phyloP scores from a whole-genome alignment of 2,329 filamentous ascomycete species.

The Aspergillus pseudonomiae region DNA sequence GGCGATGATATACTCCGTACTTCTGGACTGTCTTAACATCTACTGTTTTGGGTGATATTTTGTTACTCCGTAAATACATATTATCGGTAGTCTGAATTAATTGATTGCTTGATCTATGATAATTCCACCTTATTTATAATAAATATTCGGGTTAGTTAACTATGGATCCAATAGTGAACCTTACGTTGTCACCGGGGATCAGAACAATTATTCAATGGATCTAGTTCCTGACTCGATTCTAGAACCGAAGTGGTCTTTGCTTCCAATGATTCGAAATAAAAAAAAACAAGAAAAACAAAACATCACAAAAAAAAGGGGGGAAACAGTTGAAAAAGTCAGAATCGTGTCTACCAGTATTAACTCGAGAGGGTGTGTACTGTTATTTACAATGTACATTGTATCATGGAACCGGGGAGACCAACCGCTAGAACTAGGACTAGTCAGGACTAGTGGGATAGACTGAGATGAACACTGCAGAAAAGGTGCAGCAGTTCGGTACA shows the following conservation, averaged over 20 bases:
- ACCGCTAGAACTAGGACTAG: background rate
- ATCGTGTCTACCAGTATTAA: too few relatives aligned
- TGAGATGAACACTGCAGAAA: too few relatives aligned
- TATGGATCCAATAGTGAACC: background rate
- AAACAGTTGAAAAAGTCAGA: background rate
- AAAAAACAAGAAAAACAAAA: background rate
- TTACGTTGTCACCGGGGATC: background rate
- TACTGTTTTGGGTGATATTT: background rate
- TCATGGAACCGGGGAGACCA: background rate
- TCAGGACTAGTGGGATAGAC: background rate
- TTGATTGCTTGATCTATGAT: too few relatives aligned
- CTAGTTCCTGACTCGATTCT: background rate
- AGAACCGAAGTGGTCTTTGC: background rate
- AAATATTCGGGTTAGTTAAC: too few relatives aligned
- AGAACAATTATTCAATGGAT: background rate
- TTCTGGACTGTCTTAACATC: too few relatives aligned
- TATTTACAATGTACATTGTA: constrained; percentile 1
- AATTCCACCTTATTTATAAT: too few relatives aligned
- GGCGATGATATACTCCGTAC: too few relatives aligned
- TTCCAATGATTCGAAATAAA: background rate
- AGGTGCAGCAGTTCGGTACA: background rate
- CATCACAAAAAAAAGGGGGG: background rate
- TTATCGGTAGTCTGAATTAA: too few relatives aligned
- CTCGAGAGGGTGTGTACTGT: background rate
- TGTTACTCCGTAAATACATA: too few relatives aligned